phyloP scores from a whole-genome alignment of 2,329 filamentous ascomycete genomes.

The Ophiocordyceps robertsii region DNA sequence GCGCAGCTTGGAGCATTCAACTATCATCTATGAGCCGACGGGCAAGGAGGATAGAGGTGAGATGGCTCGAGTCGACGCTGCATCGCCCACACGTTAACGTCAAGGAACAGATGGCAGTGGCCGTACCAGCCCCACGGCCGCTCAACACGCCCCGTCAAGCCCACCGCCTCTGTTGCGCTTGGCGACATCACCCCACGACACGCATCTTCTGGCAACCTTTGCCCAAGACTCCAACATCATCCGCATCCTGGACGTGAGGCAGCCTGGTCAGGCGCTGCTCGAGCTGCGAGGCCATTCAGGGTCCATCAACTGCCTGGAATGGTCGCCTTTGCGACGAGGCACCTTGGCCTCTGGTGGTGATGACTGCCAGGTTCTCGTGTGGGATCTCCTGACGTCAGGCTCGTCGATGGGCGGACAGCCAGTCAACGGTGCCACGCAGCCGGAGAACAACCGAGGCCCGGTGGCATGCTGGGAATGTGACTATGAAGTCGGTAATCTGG shows the following conservation, averaged over 20 bases:
- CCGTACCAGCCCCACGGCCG: slow-evolving; percentile 59
- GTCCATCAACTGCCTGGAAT: slow-evolving; percentile 85
- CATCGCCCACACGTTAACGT: slow-evolving; percentile 7
- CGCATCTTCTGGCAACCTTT: slow-evolving; percentile 92
- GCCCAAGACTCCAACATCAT: slow-evolving; percentile 86
- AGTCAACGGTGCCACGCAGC: slow-evolving; percentile 34
- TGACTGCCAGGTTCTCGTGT: slow-evolving; percentile 81
- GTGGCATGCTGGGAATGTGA: slow-evolving; percentile 74
- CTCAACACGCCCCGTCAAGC: slow-evolving; percentile 64
- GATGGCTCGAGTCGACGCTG: slow-evolving; percentile 6
- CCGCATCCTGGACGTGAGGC: slow-evolving; percentile 88
- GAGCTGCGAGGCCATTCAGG: slow-evolving; percentile 84
- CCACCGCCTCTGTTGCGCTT: slow-evolving; percentile 67
- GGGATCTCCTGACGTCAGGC: slow-evolving; percentile 69
- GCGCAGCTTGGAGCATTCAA: slow-evolving; percentile 90
- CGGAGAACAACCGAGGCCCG: slow-evolving; percentile 50
- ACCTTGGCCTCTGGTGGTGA: slow-evolving; percentile 85
- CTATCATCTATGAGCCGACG: slow-evolving; percentile 96
- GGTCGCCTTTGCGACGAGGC: slow-evolving; percentile 78
- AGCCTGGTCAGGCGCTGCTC: slow-evolving; percentile 87
- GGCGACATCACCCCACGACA: slow-evolving; percentile 87
- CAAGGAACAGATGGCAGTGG: slow-evolving; percentile 36
- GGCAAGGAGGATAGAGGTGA: slow-evolving; percentile 67
- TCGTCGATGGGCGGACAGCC: slow-evolving; percentile 25
- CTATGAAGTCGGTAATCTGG: slow-evolving; percentile 74